Conservation (phyloP, 805 yeast genomes). For the Cyberlindnera veronae region DNA sequence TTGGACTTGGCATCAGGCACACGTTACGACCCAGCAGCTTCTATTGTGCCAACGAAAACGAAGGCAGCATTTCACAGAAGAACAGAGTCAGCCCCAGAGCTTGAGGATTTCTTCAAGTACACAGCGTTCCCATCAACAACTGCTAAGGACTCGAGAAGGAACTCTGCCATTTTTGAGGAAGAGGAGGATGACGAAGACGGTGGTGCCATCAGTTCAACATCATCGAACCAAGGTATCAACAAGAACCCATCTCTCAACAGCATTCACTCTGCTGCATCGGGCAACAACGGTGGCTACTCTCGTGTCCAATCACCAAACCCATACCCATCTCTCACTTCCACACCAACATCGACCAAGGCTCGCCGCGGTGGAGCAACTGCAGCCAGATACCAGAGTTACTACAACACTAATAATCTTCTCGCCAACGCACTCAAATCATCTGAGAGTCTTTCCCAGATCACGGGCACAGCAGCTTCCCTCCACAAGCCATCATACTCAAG, state of each 20-base stretch:
- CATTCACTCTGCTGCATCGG: constrained; percentile 13
- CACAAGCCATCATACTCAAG: constrained; percentile 23
- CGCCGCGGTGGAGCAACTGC: constrained; percentile 39
- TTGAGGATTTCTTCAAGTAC: constrained; percentile 32
- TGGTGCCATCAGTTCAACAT: constrained; percentile 17
- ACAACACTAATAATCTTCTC: constrained; percentile 42
- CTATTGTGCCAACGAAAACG: constrained; percentile 26
- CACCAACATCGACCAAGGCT: constrained; percentile 29
- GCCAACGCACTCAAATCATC: constrained; percentile 42
- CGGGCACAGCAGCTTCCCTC: constrained; percentile 1
- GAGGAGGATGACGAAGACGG: constrained; percentile 28
- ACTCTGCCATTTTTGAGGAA: constrained; percentile 32
- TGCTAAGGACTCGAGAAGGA: constrained; percentile 19
- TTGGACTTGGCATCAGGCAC: constrained; percentile 49
- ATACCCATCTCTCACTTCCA: constrained; percentile 14
- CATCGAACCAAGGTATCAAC: constrained; percentile 14
- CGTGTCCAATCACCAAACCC: constrained; percentile 12
- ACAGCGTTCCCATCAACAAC: constrained; percentile 12
- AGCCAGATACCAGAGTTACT: constrained; percentile 47
- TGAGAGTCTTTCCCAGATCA: constrained; percentile 28
- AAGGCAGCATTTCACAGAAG: constrained; percentile 41
- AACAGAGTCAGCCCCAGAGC: constrained; percentile 56
- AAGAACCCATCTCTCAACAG: constrained; percentile 24
- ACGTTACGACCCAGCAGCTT: constrained; percentile 27
- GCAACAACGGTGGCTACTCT: background rate